Conservation (phyloP, 73 alveolate species). For the Paramecium pentaurelia region DNA sequence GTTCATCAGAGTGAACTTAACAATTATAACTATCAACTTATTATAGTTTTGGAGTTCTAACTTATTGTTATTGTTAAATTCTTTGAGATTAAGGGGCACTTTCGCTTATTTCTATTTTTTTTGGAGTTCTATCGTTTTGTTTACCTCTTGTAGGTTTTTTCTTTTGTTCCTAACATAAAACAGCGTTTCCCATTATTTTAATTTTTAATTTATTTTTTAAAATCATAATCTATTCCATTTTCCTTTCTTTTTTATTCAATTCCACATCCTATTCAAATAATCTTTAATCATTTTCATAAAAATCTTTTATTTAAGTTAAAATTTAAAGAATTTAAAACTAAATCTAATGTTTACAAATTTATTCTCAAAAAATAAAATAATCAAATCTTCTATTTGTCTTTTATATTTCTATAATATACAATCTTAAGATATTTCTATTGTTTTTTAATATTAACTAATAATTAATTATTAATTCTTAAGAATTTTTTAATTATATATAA, state of each 20-base stretch:
- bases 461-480: too few species aligned
- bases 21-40: conserved; percentile 23
- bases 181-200: conserved; percentile 42
- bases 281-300: not conserved
- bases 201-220: not conserved
- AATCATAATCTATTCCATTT: not conserved
- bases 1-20: conserved; percentile 22
- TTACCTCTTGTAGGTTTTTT: not conserved
- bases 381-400: too few species aligned
- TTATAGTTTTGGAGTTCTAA: conserved; percentile 18
- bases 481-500: too few species aligned
- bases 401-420: too few species aligned
- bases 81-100: not conserved
- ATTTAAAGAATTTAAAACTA: too few species aligned
- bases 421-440: too few species aligned
- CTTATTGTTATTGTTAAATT: not conserved
- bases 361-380: too few species aligned
- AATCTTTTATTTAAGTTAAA: too few species aligned
- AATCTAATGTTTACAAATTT: too few species aligned
- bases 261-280: not conserved
- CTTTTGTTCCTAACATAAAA: not conserved
- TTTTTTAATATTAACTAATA: too few species aligned
- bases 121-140: not conserved
- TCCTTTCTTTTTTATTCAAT: not conserved
- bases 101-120: not conserved